A percentile compares a stretch with the other conserved stretches of the same genome.
phyloP scores from a whole-genome alignment of 371 early-diverging fungal genomes.

The Cokeromyces recurvatus region DNA sequence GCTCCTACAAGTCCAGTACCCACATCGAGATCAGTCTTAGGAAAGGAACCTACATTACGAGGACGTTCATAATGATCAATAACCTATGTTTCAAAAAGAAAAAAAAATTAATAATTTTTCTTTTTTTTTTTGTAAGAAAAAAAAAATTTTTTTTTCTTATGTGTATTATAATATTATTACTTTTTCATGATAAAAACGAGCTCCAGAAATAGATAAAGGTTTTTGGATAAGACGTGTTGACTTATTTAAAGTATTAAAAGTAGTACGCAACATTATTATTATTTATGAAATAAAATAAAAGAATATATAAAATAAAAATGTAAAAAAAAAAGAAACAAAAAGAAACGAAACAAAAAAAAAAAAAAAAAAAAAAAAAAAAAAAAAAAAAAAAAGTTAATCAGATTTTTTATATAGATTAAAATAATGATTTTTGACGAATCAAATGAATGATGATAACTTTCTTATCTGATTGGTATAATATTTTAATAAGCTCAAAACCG shows the following conservation, averaged over 20 bases:
- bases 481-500: too few relatives aligned
- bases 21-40: constrained; percentile 79
- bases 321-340: too few relatives aligned
- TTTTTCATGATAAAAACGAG: constrained; percentile 68
- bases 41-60: constrained; percentile 96
- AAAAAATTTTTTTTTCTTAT: too few relatives aligned
- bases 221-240: constrained; percentile 20
- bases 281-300: constrained; percentile 3
- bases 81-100: constrained; percentile 42
- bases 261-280: constrained; percentile 28
- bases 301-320: not conserved
- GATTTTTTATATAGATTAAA: too few relatives aligned
- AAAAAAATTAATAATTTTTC: not conserved
- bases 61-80: constrained; percentile 96
- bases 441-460: too few relatives aligned
- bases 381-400: too few relatives aligned
- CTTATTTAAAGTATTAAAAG: constrained; percentile 13
- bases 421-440: too few relatives aligned
- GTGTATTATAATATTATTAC: too few relatives aligned
- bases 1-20: constrained; percentile 99
- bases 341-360: too few relatives aligned
- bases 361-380: too few relatives aligned
- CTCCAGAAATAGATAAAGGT: constrained; percentile 35
- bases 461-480: too few relatives aligned
- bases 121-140: not conserved